Conservation (phyloP, 1,139 yeast genomes). For the Geotrichum macrosporum region DNA sequence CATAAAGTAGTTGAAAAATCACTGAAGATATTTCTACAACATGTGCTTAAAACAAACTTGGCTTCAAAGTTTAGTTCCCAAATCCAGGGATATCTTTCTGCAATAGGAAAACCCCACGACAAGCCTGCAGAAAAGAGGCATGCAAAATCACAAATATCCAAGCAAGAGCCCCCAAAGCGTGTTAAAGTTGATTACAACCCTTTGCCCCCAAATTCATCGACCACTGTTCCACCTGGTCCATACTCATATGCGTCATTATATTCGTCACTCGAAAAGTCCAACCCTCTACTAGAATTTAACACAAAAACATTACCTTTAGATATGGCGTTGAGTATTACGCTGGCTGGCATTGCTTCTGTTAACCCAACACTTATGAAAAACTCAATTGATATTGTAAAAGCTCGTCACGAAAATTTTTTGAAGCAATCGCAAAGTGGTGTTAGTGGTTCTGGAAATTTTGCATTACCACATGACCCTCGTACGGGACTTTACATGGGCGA, state of each 20-base stretch:
- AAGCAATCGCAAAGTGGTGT: constrained; percentile 30
- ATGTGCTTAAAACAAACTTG: constrained; percentile 32
- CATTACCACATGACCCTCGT: not conserved
- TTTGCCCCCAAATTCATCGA: constrained; percentile 29
- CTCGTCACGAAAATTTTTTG: constrained; percentile 50
- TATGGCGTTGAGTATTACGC: constrained; percentile 60
- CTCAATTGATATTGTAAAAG: constrained; percentile 63
- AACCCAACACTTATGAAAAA: constrained; percentile 54
- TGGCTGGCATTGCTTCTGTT: constrained; percentile 56
- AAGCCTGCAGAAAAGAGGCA: constrained; percentile 30
- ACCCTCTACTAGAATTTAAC: constrained; percentile 63
- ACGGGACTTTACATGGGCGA: not conserved
- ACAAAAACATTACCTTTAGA: constrained; percentile 63
- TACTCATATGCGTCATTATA: constrained; percentile 43
- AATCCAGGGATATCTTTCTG: constrained; percentile 35
- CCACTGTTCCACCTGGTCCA: constrained; percentile 33
- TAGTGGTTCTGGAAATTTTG: not conserved
- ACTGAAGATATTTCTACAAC: constrained; percentile 36
- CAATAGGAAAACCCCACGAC: constrained; percentile 28
- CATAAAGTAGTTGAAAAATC: constrained; percentile 40
- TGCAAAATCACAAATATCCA: constrained; percentile 26
- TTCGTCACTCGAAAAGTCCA: constrained; percentile 57
- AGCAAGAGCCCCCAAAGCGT: constrained; percentile 26
- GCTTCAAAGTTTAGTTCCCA: constrained; percentile 30
- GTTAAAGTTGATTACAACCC: constrained; percentile 26